A percentile compares a stretch with the other conserved stretches of the same genome.
These are phyloP conservation scores for Sporothrix pseudoabietina DNA, from an alignment of 2,329 filamentous ascomycete species.

Conservation along the genomic window DNA sequence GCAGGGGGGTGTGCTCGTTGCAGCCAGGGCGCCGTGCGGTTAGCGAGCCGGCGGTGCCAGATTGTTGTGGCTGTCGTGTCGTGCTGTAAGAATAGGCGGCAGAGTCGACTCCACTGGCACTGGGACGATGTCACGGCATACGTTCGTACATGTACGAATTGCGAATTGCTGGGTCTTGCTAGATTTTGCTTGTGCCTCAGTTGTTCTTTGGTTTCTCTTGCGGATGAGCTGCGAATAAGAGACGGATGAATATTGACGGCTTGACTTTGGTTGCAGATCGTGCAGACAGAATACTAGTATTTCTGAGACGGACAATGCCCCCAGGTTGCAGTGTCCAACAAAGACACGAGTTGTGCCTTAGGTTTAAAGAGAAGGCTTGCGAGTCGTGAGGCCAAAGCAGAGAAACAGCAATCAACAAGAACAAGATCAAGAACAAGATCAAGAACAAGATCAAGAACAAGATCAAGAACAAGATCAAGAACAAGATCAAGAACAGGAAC, in stretches of 20 bases:
- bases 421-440: slow-evolving; percentile 2
- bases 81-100: not conserved
- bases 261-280: not conserved
- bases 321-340: not conserved
- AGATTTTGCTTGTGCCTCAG: not conserved
- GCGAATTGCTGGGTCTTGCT: not conserved
- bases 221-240: not conserved
- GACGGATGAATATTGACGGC: not conserved
- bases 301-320: not conserved
- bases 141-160: no score
- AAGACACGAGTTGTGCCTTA: not conserved
- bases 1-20: slow-evolving; percentile 7
- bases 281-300: no score
- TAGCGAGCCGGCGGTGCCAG: slow-evolving; percentile 5
- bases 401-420: not conserved
- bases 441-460: no score
- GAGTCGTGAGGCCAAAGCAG: not conserved
- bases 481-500: not conserved
- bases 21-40: slow-evolving; percentile 15
- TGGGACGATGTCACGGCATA: slow-evolving; percentile 14
- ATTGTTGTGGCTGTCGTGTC: not conserved
- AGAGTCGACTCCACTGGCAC: not conserved
- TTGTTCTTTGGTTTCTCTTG: not conserved
- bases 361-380: not conserved
- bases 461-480: no score